Evolutionary conservation across 108 stramenopile genomes (phyloP).

Genomic region (Cylindrotheca closterium): DNA sequence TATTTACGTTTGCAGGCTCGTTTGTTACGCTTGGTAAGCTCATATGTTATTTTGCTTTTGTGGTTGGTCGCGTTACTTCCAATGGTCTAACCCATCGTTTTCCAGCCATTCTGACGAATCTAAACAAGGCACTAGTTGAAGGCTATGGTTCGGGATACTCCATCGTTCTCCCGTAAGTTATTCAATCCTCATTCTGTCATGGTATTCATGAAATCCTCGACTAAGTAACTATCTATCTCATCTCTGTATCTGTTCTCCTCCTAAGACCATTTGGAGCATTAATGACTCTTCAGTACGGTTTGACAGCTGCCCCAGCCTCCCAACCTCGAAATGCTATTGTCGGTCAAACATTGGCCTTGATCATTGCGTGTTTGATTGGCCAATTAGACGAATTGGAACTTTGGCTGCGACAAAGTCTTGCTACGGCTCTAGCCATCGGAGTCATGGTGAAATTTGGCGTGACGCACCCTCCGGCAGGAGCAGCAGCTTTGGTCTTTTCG

Average conservation of each 20-base stretch:
- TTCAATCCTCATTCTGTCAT: not conserved
- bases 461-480: conserved; percentile 57
- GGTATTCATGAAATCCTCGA: not conserved
- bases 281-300: conserved; percentile 50
- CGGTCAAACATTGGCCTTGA: conserved; percentile 36
- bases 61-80: too few species aligned
- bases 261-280: conserved; percentile 49
- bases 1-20: too few species aligned
- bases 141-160: not conserved
- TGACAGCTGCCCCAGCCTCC: conserved; percentile 61
- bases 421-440: conserved; percentile 37
- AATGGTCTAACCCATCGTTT: too few species aligned
- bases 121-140: not conserved
- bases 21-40: too few species aligned
- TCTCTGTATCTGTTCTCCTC: too few species aligned
- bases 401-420: conserved; percentile 34
- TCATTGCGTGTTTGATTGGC: conserved; percentile 14
- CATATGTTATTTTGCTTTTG: too few species aligned
- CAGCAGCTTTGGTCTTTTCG: conserved; percentile 32
- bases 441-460: conserved; percentile 47
- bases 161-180: conserved; percentile 2
- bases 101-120: conserved; percentile 2
- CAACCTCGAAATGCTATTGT: conserved; percentile 54
- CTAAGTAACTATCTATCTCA: not conserved
- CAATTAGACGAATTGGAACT: conserved; percentile 25